phyloP scores from a whole-genome alignment of 345 rosid genomes.

The Cardamine chenopodiifolia region DNA sequence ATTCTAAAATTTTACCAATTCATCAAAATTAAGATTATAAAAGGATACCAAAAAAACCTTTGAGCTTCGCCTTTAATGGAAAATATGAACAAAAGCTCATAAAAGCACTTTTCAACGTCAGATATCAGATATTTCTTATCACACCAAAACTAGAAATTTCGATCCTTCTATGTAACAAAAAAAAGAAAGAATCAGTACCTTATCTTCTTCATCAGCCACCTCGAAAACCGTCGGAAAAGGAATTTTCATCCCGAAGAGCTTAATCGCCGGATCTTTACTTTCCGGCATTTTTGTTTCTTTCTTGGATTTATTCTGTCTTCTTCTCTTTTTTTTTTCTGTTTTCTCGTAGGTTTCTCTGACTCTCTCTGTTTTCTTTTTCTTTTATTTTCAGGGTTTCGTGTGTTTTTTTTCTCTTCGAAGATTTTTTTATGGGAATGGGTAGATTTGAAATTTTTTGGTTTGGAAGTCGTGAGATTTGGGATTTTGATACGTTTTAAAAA shows the following conservation, averaged over 20 bases:
- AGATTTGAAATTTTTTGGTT: background rate
- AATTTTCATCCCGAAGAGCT: constrained; percentile 78
- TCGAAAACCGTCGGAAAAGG: constrained; percentile 43
- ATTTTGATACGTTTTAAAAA: constrained; percentile 66
- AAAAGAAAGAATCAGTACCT: constrained; percentile 51
- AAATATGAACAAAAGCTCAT: constrained; percentile 1
- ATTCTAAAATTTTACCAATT: background rate
- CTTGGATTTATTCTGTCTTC: background rate
- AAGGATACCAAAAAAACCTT: background rate
- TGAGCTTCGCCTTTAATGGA: background rate
- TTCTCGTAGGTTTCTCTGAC: background rate
- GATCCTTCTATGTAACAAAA: background rate
- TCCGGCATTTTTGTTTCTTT: constrained; percentile 42
- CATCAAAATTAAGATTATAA: background rate
- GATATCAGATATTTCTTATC: background rate
- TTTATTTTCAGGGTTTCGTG: constrained; percentile 10
- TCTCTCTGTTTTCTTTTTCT: constrained; percentile 6
- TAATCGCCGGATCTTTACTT: constrained; percentile 61
- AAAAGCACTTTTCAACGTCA: background rate
- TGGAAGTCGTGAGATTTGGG: constrained; percentile 28
- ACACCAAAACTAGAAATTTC: background rate
- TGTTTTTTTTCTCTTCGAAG: background rate
- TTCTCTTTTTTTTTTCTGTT: background rate
- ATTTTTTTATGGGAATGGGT: constrained; percentile 23
- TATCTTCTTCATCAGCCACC: constrained; percentile 36